Evolutionary conservation across 768 basidiomycete genomes (phyloP).

Genomic region (Boletellus emodensis): DNA sequence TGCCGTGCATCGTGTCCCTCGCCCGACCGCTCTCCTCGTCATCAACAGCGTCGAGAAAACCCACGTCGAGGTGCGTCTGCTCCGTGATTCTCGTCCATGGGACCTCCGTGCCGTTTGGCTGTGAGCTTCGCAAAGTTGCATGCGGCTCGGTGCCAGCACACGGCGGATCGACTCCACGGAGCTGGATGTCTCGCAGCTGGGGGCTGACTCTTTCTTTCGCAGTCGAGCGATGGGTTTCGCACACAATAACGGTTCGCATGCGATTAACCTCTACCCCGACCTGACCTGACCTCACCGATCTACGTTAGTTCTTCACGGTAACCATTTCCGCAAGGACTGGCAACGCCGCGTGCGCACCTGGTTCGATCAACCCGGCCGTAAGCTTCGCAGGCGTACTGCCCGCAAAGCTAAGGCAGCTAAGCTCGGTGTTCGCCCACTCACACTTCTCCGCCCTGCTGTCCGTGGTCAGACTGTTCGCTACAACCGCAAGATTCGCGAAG

Average conservation of each 20-base stretch:
- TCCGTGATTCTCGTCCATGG: slow-evolving; percentile 2
- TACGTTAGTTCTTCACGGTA: slow-evolving; percentile 74
- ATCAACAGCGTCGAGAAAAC: slow-evolving; percentile 29
- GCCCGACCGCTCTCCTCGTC: slow-evolving; percentile 10
- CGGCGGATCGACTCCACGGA: slow-evolving; percentile 21
- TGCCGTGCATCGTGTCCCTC: slow-evolving; percentile 17
- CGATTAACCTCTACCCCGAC: slow-evolving; percentile 25
- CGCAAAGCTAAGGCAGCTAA: slow-evolving; percentile 87
- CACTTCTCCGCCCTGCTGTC: slow-evolving; percentile 93
- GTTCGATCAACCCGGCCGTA: slow-evolving; percentile 99
- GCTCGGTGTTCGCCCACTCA: slow-evolving; percentile 88
- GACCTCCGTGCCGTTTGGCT: not conserved
- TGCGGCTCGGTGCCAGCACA: not conserved
- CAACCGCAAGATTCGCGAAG: slow-evolving; percentile 96
- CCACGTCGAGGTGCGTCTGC: slow-evolving; percentile 31
- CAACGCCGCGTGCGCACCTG: slow-evolving; percentile 93
- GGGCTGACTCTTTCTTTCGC: slow-evolving; percentile 13
- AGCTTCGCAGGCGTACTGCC: slow-evolving; percentile 90
- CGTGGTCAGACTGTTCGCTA: slow-evolving; percentile 95
- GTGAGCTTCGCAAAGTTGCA: not conserved
- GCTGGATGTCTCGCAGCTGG: slow-evolving; percentile 17
- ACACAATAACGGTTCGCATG: slow-evolving; percentile 32
- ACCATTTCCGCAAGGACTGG: slow-evolving; percentile 99
- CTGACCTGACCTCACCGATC: slow-evolving; percentile 7
- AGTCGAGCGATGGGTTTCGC: slow-evolving; percentile 36